These are phyloP conservation scores for Tulasnella sp. DNA, from an alignment of 768 basidiomycete genomes.

Conservation along the genomic window DNA sequence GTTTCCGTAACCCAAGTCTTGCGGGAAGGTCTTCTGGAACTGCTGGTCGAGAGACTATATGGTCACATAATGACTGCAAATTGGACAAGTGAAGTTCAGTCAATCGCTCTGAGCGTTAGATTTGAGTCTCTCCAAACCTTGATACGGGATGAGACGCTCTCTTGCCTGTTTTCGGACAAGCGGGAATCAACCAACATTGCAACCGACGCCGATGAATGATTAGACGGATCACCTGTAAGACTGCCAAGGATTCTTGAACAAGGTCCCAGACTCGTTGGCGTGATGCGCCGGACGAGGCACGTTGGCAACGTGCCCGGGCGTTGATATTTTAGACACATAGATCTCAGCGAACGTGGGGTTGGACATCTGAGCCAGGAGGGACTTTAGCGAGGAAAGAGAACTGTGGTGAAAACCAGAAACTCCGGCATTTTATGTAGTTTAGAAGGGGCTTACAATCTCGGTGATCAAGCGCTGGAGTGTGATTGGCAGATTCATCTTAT, in stretches of 20 bases:
- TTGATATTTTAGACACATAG: not conserved
- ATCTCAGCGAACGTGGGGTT: not conserved
- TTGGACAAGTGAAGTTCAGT: not conserved
- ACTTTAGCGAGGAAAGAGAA: no score
- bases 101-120: no score
- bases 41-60: not conserved
- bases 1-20: conserved; percentile 12
- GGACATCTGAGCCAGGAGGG: not conserved
- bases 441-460: no score
- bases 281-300: conserved; percentile 2
- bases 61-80: not conserved
- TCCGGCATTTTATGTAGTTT: no score
- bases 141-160: not conserved
- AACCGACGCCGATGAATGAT: no score
- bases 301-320: not conserved
- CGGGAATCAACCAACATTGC: not conserved
- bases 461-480: no score
- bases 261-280: not conserved
- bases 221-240: not conserved
- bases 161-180: not conserved
- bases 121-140: not conserved
- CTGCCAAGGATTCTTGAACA: conserved; percentile 14
- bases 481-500: no score
- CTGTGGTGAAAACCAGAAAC: no score
- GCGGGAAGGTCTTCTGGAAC: conserved; percentile 3